These are phyloP conservation scores for Colletotrichum godetiae DNA, from an alignment of 2,329 filamentous ascomycete genomes.

Conservation along the genomic window DNA sequence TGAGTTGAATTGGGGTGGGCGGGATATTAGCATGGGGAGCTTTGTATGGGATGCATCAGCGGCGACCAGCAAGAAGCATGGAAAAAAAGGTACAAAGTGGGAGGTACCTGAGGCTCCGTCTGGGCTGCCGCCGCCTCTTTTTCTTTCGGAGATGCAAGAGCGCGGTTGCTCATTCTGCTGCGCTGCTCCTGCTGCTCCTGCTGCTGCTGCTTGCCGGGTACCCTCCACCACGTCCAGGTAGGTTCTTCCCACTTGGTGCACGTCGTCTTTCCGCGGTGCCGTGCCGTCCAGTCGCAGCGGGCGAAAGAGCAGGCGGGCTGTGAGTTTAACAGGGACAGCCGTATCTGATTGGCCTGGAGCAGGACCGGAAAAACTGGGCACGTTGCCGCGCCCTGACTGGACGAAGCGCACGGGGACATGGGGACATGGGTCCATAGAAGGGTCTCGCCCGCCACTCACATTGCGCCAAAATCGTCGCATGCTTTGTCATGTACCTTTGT, in stretches of 20 bases:
- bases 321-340: not conserved
- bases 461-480: conserved; percentile 17
- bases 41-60: conserved; percentile 20
- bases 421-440: not conserved
- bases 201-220: not conserved
- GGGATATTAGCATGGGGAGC: conserved; percentile 24
- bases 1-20: conserved; percentile 29
- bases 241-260: not conserved
- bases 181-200: not conserved
- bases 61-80: not conserved
- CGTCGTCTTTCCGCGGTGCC: not conserved
- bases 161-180: not conserved
- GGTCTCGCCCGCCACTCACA: conserved; percentile 18
- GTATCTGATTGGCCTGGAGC: conserved; percentile 17
- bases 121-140: not conserved
- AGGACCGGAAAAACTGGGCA: conserved; percentile 1
- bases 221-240: not conserved
- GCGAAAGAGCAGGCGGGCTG: conserved; percentile 9
- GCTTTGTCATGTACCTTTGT: conserved; percentile 8
- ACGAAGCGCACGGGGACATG: not conserved
- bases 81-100: conserved; percentile 9
- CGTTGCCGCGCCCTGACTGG: conserved; percentile 24
- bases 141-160: not conserved
- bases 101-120: conserved; percentile 21
- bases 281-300: conserved; percentile 14